These are phyloP conservation scores for Berkeleyomyces basicola DNA, from an alignment of 2,329 filamentous ascomycete genomes.

Conservation along the genomic window DNA sequence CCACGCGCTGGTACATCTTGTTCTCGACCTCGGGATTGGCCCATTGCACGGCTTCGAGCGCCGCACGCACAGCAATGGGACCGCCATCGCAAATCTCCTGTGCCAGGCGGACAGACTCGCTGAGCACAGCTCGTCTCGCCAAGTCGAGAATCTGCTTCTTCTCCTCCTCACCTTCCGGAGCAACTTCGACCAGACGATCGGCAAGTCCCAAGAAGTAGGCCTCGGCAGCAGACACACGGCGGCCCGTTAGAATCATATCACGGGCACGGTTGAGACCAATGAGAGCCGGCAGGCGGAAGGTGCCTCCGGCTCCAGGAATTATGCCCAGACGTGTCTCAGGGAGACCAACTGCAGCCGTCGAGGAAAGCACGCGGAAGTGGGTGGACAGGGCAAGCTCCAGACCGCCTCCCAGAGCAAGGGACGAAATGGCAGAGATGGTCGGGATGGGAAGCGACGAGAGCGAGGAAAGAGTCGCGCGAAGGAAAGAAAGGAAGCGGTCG, in stretches of 20 bases:
- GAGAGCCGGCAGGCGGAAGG: conserved; percentile 66
- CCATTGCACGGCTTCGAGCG: conserved; percentile 59
- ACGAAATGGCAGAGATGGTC: conserved; percentile 76
- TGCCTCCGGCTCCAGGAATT: conserved; percentile 86
- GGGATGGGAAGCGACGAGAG: conserved; percentile 68
- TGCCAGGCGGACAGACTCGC: conserved; percentile 63
- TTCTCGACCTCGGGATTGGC: conserved; percentile 67
- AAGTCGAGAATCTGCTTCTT: conserved; percentile 30
- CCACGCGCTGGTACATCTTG: conserved; percentile 66
- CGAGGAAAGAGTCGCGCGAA: conserved; percentile 58
- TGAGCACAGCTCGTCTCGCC: conserved; percentile 52
- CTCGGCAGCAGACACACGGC: conserved; percentile 67
- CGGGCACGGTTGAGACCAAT: conserved; percentile 70
- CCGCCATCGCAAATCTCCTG: conserved; percentile 79
- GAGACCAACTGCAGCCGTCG: conserved; percentile 61
- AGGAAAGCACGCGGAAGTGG: conserved; percentile 73
- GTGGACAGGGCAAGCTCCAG: conserved; percentile 85
- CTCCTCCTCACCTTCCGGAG: conserved; percentile 24
- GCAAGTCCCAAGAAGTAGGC: conserved; percentile 84
- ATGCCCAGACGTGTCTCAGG: conserved; percentile 90
- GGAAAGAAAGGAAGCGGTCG: conserved; percentile 54
- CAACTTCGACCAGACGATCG: conserved; percentile 73
- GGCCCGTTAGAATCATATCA: conserved; percentile 78
- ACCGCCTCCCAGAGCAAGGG: conserved; percentile 76
- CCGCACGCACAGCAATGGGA: conserved; percentile 66